Evolutionary conservation across 2,329 filamentous ascomycete genomes (phyloP), one percentile per base, ranked within the genome.

Genomic region (Aschersonia sp.): DNA sequence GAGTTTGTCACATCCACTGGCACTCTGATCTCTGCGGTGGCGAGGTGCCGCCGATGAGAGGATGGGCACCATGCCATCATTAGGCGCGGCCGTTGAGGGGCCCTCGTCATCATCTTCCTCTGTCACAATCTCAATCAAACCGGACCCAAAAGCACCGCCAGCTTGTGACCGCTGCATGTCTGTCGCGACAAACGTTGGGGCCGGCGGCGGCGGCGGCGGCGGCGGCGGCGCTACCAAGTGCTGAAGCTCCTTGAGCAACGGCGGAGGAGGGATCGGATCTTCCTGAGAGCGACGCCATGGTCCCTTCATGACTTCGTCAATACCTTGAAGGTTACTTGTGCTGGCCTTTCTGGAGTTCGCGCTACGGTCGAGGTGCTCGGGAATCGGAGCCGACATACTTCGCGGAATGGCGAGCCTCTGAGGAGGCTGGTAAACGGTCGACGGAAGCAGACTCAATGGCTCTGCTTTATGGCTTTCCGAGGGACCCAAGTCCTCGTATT

Each of bases 111-210:
- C 70, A 5, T 78, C 74, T 2, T 79, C 75, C 53, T 82, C 78
- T 73, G 80, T 79, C 45, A 83, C 77, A 51, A 83, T 79, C 59
- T 83, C 78, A 53, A 83, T 81, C 56, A 78, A 73, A 4, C 74
- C 77, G 0, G 75, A 73, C 5, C 68, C 70, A 12, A 69, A 54
- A 2, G 68, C 68, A 51, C 73, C 69, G 51, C 71, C 68, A 44
- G 72, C 58, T 5, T 65, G 63, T 2, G 65, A 60, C 55, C 35
- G 65, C 61, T 43, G 65, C 58, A 44, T 65, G 46, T 70, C 10
- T 42, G 40, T 6, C n/a, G 4, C 12, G 35, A 38, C 9, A 42
- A 6, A 5, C 7, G 35, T 12, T 38, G 35, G 3, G 35, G 35
- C 64, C 1, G 74, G 74, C 4, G 80, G 61, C 1, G 78, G 78